Conservation (phyloP, 495 filamentous ascomycete genomes). For the Aspergillus nidulans region DNA sequence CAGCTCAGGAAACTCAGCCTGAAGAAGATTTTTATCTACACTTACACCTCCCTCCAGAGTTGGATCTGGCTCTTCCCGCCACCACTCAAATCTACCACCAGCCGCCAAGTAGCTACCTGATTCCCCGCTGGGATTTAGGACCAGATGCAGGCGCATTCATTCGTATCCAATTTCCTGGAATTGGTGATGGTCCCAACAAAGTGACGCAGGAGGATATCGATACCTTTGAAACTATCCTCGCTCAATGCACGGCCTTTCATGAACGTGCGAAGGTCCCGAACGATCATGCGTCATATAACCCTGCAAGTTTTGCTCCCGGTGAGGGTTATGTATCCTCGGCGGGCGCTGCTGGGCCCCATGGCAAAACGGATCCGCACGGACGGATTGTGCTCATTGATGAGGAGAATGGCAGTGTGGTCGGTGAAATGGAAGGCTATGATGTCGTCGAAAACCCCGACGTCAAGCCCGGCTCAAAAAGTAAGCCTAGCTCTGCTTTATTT, state of each 20-base stretch:
- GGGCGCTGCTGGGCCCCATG: background rate
- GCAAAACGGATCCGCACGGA: constrained; percentile 13
- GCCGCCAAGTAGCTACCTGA: constrained; percentile 81
- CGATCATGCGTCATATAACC: constrained; percentile 62
- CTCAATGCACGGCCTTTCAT: constrained; percentile 90
- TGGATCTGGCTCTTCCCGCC: constrained; percentile 84
- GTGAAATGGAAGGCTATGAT: constrained; percentile 82
- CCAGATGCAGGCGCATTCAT: constrained; percentile 86
- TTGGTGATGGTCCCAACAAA: constrained; percentile 57
- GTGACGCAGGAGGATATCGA: constrained; percentile 88
- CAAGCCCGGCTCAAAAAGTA: constrained; percentile 83
- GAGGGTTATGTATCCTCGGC: constrained; percentile 60
- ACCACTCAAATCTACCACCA: constrained; percentile 95
- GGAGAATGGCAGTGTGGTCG: constrained; percentile 91
- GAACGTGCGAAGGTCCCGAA: constrained; percentile 66
- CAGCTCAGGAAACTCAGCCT: constrained; percentile 38
- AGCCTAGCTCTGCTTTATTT: constrained; percentile 14
- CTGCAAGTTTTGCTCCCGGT: constrained; percentile 70
- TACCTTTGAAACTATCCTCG: constrained; percentile 93
- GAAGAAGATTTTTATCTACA: constrained; percentile 96
- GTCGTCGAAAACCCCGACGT: constrained; percentile 70
- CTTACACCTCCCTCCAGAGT: constrained; percentile 86
- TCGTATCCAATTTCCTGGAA: constrained; percentile 76
- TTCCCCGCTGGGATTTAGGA: constrained; percentile 87
- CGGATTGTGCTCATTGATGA: constrained; percentile 89